Evolutionary conservation across 179 eudicot genomes (phyloP).

Genomic region (Pouteria campechiana): DNA sequence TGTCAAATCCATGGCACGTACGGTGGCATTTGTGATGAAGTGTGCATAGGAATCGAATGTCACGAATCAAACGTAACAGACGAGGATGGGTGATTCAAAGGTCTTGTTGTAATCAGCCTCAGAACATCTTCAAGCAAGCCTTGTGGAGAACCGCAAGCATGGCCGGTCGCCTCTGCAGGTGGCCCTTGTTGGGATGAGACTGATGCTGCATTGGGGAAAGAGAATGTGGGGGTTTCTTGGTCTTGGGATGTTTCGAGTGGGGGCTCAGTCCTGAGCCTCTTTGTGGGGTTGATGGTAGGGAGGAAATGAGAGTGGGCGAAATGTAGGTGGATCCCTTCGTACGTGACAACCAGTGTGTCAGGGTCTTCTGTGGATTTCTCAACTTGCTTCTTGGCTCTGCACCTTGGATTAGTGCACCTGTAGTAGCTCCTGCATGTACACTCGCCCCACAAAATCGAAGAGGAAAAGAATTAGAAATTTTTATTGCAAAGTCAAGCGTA

Average conservation of each 20-base stretch:
- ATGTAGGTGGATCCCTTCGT: constrained; percentile 83
- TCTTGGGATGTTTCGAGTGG: background rate
- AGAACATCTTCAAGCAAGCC: constrained; percentile 75
- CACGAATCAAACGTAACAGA: no score
- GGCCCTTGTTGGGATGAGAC: no score
- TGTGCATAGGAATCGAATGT: no score
- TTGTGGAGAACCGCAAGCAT: no score
- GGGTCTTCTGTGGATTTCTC: constrained; percentile 64
- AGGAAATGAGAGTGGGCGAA: constrained; percentile 42
- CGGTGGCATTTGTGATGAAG: no score
- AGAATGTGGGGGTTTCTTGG: background rate
- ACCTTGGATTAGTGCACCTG: constrained; percentile 68
- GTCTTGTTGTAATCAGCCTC: constrained; percentile 38
- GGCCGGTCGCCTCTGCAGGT: no score
- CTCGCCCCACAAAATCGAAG: background rate
- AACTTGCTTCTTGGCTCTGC: constrained; percentile 75
- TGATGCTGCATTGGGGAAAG: no score
- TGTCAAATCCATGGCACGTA: no score
- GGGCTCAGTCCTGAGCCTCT: constrained; percentile 6
- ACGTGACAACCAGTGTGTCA: constrained; percentile 55
- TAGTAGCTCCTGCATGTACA: constrained; percentile 55
- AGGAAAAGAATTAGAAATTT: background rate
- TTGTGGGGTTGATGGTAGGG: constrained; percentile 6
- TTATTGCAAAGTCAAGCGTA: no score
- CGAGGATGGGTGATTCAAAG: constrained; percentile 8